phyloP scores from a whole-genome alignment of 2,329 filamentous ascomycete species.

The Hirsutella thompsonii region DNA sequence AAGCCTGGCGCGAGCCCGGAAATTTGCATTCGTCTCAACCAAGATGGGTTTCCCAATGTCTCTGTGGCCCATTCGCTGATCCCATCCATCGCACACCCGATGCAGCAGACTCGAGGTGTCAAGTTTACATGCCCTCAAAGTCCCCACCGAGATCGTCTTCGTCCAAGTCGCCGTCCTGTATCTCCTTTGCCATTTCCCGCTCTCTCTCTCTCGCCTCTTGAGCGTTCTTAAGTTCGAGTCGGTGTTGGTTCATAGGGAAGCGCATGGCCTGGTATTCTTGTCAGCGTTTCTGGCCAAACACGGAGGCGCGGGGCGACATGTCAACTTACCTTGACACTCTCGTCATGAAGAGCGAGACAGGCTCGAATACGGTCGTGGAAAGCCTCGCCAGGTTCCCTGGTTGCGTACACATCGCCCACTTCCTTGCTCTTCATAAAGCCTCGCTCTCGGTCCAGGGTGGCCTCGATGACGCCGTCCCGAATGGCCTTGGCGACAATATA shows the following conservation, averaged over 20 bases:
- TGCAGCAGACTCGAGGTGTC: not conserved
- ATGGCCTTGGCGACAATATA: constrained; percentile 99
- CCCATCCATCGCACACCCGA: not conserved
- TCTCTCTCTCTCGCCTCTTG: constrained; percentile 96
- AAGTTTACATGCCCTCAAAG: constrained; percentile 79
- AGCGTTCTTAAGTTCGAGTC: constrained; percentile 92
- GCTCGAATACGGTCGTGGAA: constrained; percentile 96
- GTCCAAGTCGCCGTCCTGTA: constrained; percentile 92
- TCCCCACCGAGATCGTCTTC: constrained; percentile 93
- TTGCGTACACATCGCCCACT: constrained; percentile 89
- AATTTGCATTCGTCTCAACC: no score
- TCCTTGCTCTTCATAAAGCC: constrained; percentile 99
- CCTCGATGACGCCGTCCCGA: constrained; percentile 92
- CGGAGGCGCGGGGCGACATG: not conserved
- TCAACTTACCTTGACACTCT: constrained; percentile 84
- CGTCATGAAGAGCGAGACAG: constrained; percentile 83
- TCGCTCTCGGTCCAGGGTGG: constrained; percentile 81
- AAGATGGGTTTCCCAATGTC: no score
- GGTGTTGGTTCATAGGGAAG: constrained; percentile 98
- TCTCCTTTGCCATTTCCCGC: constrained; percentile 95
- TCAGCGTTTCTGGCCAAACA: not conserved
- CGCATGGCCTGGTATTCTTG: constrained; percentile 64
- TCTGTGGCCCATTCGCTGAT: no score
- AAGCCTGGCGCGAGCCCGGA: no score
- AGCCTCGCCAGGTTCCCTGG: constrained; percentile 85